A percentile compares a stretch with the other conserved stretches of the same genome.
Evolutionary conservation across 106 monocot genomes (phyloP).

Genomic region (Chionographis japonica): DNA sequence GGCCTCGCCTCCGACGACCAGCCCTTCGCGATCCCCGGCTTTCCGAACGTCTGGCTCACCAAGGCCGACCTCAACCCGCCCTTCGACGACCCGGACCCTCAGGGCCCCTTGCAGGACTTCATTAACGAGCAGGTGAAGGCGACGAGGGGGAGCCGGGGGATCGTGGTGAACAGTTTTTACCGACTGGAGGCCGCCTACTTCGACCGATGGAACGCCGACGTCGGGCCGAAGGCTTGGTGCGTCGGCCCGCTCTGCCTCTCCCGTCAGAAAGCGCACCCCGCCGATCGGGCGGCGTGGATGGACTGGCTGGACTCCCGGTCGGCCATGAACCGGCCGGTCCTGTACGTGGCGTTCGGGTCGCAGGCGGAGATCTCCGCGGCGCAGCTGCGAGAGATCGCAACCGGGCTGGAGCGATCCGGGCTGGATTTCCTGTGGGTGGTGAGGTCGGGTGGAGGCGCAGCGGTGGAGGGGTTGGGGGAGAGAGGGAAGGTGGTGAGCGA

Average conservation of each 20-base stretch:
- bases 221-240: conserved; percentile 2
- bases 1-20: conserved; percentile 1
- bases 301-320: conserved; percentile 22
- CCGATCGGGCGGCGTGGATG: not conserved
- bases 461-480: not conserved
- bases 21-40: conserved; percentile 18
- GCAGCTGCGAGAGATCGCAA: conserved; percentile 18
- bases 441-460: not conserved
- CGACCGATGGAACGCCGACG: conserved; percentile 10
- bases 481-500: conserved; percentile 3
- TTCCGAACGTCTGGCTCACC: conserved; percentile 16
- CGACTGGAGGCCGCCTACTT: conserved; percentile 27
- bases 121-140: not conserved
- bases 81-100: conserved; percentile 18
- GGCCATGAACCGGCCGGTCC: conserved; percentile 7
- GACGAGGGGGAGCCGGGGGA: not conserved
- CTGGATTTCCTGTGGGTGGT: conserved; percentile 24
- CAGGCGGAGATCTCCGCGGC: conserved; percentile 6
- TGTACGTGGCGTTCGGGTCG: conserved; percentile 22
- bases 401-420: conserved; percentile 18
- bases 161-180: conserved; percentile 26
- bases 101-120: not conserved
- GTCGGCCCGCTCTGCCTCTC: conserved; percentile 37
- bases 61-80: conserved; percentile 12
- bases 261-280: not conserved